Conservation (phyloP, 345 rosid species). For the Citrus trifoliata region DNA sequence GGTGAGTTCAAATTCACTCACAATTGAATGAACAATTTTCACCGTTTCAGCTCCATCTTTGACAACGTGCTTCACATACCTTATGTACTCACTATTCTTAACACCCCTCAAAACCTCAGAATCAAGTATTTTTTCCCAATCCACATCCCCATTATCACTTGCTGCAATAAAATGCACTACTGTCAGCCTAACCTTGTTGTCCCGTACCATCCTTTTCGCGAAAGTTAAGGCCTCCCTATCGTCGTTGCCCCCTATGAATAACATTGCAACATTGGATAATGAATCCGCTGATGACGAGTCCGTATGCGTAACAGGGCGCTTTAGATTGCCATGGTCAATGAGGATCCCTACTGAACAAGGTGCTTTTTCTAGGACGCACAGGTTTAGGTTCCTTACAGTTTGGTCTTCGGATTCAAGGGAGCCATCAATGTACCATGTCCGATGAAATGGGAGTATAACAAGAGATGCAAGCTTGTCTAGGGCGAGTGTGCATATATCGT, state of each 20-base stretch:
- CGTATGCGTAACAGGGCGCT: neutral
- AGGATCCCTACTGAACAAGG: slow-evolving; percentile 37
- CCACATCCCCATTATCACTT: neutral
- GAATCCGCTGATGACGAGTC: neutral
- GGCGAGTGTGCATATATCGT: slow-evolving; percentile 32
- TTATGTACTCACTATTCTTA: neutral
- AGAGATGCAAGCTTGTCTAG: slow-evolving; percentile 19
- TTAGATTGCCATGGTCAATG: slow-evolving; percentile 19
- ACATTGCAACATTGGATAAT: slow-evolving; percentile 4
- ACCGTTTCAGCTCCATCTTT: slow-evolving; percentile 20
- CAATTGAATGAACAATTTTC: neutral
- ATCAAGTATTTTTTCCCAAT: slow-evolving; percentile 15
- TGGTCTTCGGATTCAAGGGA: slow-evolving; percentile 9
- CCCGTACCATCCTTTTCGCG: slow-evolving; percentile 11
- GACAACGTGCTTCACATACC: neutral
- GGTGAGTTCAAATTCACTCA: slow-evolving; percentile 9
- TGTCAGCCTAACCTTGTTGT: slow-evolving; percentile 10
- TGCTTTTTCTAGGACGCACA: slow-evolving; percentile 22
- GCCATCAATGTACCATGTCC: slow-evolving; percentile 29
- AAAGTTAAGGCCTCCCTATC: slow-evolving; percentile 34
- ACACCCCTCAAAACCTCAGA: slow-evolving; percentile 14
- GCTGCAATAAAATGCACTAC: slow-evolving; percentile 1
- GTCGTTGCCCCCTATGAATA: slow-evolving; percentile 33
- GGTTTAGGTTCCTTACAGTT: slow-evolving; percentile 3
- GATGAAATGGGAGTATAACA: slow-evolving; percentile 35